Conservation (phyloP, 2,329 filamentous ascomycete species). For the Pseudogymnoascus sp. region DNA sequence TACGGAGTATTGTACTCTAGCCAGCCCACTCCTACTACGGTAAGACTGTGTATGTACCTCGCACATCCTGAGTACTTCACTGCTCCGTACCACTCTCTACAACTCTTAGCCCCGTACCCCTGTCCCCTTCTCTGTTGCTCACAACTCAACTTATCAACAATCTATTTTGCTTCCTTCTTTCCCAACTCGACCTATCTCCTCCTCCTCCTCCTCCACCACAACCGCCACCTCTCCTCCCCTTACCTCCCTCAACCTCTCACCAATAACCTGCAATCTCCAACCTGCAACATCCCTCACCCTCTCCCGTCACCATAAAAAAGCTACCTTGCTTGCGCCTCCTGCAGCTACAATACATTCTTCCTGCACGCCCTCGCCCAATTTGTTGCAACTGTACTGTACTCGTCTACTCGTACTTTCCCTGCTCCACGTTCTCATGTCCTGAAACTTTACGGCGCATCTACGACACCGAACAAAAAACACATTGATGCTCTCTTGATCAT, state of each 20-base stretch:
- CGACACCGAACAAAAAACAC: not conserved
- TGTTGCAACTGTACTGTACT: not conserved
- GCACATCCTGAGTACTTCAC: too few relatives aligned
- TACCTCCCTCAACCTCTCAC: not conserved
- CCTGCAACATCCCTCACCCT: not conserved
- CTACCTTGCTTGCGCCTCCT: not conserved
- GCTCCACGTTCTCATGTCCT: not conserved
- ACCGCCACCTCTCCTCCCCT: not conserved
- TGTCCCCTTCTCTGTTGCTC: not conserved
- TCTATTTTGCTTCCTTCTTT: slow-evolving; percentile 1
- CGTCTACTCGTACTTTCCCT: not conserved
- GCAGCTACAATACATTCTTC: not conserved
- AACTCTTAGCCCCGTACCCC: not conserved
- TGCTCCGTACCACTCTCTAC: too few relatives aligned
- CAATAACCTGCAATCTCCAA: not conserved
- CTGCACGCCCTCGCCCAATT: not conserved
- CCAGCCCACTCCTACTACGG: too few relatives aligned
- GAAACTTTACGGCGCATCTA: not conserved
- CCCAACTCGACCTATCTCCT: not conserved
- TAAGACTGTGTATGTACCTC: too few relatives aligned
- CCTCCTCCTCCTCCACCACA: not conserved
- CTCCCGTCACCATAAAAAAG: not conserved
- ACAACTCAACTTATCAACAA: not conserved
- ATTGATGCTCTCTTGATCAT: not conserved
- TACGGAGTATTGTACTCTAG: too few relatives aligned